Evolutionary conservation across 495 filamentous ascomycete genomes (phyloP).

Genomic region (Neurospora sublineolata): DNA sequence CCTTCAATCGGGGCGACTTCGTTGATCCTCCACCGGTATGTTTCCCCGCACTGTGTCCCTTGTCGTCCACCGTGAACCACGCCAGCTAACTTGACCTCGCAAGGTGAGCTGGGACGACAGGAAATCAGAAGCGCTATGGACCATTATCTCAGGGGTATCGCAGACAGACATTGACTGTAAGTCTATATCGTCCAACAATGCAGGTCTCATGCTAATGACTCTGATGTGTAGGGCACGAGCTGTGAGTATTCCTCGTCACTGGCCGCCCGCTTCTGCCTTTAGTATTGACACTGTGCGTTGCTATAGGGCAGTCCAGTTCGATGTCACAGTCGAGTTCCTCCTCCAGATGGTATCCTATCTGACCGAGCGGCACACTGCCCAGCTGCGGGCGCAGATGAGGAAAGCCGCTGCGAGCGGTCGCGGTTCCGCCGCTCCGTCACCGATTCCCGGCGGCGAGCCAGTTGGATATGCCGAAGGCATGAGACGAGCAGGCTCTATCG

Average conservation of each 20-base stretch:
- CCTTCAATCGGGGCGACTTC: conserved; percentile 78
- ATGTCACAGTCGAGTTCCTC: conserved; percentile 74
- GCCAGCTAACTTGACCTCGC: conserved; percentile 1
- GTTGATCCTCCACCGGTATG: conserved; percentile 77
- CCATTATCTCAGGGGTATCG: conserved; percentile 67
- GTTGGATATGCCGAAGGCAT: conserved; percentile 41
- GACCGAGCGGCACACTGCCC: conserved; percentile 78
- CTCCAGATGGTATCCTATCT: conserved; percentile 93
- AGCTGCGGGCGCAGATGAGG: conserved; percentile 80
- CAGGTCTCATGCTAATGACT: neutral
- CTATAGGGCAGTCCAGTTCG: conserved; percentile 33
- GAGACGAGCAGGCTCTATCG: conserved; percentile 46
- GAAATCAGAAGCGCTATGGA: conserved; percentile 87
- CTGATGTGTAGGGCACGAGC: conserved; percentile 54
- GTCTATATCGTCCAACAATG: conserved; percentile 13
- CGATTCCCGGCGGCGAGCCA: conserved; percentile 37
- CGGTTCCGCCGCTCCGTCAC: conserved; percentile 40
- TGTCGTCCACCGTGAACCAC: neutral
- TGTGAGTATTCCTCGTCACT: conserved; percentile 42
- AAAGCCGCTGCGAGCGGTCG: conserved; percentile 43
- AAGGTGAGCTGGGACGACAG: conserved; percentile 50
- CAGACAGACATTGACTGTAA: conserved; percentile 75
- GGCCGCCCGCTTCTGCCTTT: neutral
- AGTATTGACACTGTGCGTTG: conserved; percentile 13
- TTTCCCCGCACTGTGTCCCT: conserved; percentile 10